phyloP scores from a whole-genome alignment of 2,329 filamentous ascomycete species.

The Plectosphaerella cucumerina region DNA sequence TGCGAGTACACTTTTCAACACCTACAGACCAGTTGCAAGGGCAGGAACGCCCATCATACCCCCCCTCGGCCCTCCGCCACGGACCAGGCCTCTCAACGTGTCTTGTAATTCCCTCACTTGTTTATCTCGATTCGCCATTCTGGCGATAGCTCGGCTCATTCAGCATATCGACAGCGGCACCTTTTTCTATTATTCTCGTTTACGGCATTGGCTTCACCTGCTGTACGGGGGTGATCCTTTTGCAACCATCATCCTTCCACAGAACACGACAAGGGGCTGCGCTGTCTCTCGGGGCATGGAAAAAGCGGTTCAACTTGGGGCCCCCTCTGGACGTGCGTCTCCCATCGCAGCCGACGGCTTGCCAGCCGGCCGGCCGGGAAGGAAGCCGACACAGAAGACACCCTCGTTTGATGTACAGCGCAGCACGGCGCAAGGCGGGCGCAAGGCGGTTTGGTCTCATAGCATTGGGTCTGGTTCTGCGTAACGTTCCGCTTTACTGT shows the following conservation, averaged over 20 bases:
- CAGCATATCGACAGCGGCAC: constrained; percentile 3
- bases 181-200: constrained; percentile 16
- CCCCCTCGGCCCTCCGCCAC: too few relatives aligned
- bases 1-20: constrained; percentile 9
- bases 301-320: constrained; percentile 12
- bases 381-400: constrained; percentile 13
- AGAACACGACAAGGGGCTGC: constrained; percentile 6
- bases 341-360: constrained; percentile 4
- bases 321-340: constrained; percentile 7
- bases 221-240: constrained; percentile 5
- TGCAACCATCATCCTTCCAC: constrained; percentile 5
- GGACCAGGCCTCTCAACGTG: background rate
- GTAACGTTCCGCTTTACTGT: constrained; percentile 11
- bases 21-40: too few relatives aligned
- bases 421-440: constrained; percentile 33
- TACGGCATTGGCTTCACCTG: constrained; percentile 24
- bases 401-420: constrained; percentile 28
- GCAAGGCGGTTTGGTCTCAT: constrained; percentile 21
- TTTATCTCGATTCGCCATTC: background rate
- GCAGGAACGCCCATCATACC: too few relatives aligned
- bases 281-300: constrained; percentile 13
- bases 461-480: constrained; percentile 31
- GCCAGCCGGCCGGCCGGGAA: constrained; percentile 5
- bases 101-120: background rate
- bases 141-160: background rate